Evolutionary conservation across 192 early-diverging fungal genomes (phyloP).

Genomic region (Coemansia sp.): DNA sequence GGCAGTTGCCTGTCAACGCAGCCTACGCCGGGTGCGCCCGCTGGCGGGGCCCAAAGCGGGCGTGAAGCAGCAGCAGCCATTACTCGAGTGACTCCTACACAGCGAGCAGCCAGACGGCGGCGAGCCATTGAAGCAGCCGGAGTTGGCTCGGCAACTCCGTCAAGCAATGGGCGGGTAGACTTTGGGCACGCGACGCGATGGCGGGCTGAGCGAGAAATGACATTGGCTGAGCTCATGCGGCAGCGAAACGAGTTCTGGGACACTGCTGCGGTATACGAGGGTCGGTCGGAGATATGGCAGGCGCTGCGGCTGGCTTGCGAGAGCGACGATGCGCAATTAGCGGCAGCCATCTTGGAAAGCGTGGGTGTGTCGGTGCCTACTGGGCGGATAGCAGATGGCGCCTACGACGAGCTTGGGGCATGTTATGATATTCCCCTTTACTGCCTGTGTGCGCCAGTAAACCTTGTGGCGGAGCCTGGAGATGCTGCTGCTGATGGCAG

Average conservation of each 20-base stretch:
- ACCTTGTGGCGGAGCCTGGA: constrained; percentile 35
- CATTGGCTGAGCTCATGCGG: constrained; percentile 31
- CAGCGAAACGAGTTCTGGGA: constrained; percentile 73
- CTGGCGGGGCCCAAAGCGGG: neutral
- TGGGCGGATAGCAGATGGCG: constrained; percentile 69
- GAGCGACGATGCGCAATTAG: constrained; percentile 51
- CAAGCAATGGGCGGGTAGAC: constrained; percentile 11
- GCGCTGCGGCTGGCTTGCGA: constrained; percentile 63
- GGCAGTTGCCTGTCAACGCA: neutral
- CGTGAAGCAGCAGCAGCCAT: neutral
- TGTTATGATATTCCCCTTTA: constrained; percentile 66
- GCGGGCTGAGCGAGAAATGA: constrained; percentile 11
- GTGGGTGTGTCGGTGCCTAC: constrained; percentile 69
- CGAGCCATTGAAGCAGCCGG: neutral
- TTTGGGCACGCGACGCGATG: constrained; percentile 23
- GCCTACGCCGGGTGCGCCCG: neutral
- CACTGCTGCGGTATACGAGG: constrained; percentile 68
- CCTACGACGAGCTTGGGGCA: constrained; percentile 75
- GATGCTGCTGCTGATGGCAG: neutral
- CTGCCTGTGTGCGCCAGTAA: constrained; percentile 62
- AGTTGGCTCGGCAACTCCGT: neutral
- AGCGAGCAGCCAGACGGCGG: constrained; percentile 3
- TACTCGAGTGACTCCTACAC: neutral
- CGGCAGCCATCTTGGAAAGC: constrained; percentile 66
- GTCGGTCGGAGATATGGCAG: constrained; percentile 75